Evolutionary conservation across 2,329 filamentous ascomycete genomes (phyloP), one percentile per base, ranked within the genome.

Genomic region (Arthroderma uncinatum): DNA sequence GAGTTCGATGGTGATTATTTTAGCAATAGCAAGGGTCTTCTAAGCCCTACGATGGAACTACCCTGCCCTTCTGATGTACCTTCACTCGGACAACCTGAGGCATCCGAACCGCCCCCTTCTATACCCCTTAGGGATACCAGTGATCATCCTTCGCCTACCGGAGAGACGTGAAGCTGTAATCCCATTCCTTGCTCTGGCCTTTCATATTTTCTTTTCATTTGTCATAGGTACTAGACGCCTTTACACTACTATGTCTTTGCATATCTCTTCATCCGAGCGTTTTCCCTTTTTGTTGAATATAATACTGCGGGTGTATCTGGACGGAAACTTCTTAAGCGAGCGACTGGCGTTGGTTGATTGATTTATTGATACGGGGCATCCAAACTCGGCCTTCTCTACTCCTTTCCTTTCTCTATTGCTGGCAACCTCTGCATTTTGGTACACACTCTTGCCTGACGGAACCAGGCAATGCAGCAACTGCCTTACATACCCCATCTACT

Each of bases 1-100:
- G 86, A 91, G 52, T 73, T 72, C 9, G 67, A 68, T n/a, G 72
- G 68, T 61, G 63, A 39, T 64, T 71, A 40, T 66, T 67, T 71
- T 30, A 66, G 66, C 25, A 62, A 64, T 6, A 33, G 16, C 34
- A 66, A 64, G 23, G 69, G 64, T 2, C 65, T 73, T 6, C 61
- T 73, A 23, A 73, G 71, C 56, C 65, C 69, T 36, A 61, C 54
- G 14, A 40, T 34, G 12, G 57, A 52, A 36, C n/a, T 50, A 8
- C 25, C 44, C 19, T 50, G 12, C 9, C 9, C 34, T 30, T 30
- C 28, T 6, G 44, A 33, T 50, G 25, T 33, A 33, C 23, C 44
- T 10, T 16, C 44, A 1, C 25, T 30, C n/a, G 25, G 23, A 30
- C 25, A 16, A 6, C 25, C n/a, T 16, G 28, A 33, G 28, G n/a